Evolutionary conservation across 2,329 filamentous ascomycete species (phyloP), one percentile per base, ranked within the genome.

Genomic region (Colletotrichum australisinense): DNA sequence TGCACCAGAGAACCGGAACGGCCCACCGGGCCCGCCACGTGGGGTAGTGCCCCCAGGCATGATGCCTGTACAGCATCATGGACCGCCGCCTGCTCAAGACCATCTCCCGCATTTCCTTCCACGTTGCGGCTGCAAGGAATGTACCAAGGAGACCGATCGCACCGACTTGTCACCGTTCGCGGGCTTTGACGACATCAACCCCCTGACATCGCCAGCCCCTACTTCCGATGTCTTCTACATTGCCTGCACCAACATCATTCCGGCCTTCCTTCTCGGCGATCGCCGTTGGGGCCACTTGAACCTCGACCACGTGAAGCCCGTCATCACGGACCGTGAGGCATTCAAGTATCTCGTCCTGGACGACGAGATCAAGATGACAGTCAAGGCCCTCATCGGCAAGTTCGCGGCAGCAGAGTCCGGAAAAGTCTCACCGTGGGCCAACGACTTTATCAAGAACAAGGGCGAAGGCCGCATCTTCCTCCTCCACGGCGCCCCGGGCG

Each of bases 401-500:
- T 87, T 87, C 72, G 83, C 85, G 60, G 82, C 78, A 5, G 75
- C 79, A 58, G 79, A 75, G 12, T 78, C 83, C 28, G 83, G 84
- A 52, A 80, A 79, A 19, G 77, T 88, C 6, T 79, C 81, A 0
- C 84, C 86, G 1, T 88, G 86, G 86, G 72, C 84, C 75, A 86
- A 87, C 78, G 74, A 75, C 55, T 75, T 75, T 12, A 60, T 75
- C 62, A 55, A 56, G 16, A 66, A 72, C 35, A 88, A 88, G 78
- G 86, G 86, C 42, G 84, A 87, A 66, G 85, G 86, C 5, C 82
- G 85, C 56, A 87, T 87, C 76, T 87, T 88, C 78, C 80, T 89
- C 16, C 83, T 89, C 1, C 87, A 89, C 74, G 87, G 87, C 19
- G 83, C 84, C 9, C 88, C 88, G 1, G 88, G 87, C n/a, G 86